Evolutionary conservation across 805 yeast species (phyloP).

Genomic region (Candida stauntonica): DNA sequence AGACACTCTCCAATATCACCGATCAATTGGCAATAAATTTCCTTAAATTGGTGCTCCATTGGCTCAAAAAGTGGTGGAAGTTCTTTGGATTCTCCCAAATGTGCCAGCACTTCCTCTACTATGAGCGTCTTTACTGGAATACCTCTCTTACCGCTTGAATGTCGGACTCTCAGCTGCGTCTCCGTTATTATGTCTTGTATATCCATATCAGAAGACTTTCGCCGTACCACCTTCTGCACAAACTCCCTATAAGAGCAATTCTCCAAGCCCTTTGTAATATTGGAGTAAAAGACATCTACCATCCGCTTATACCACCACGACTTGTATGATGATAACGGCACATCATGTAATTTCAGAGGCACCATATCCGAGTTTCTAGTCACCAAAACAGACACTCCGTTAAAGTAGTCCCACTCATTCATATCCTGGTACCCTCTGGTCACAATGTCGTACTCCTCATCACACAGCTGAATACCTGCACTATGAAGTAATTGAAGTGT

Average conservation of each 20-base stretch:
- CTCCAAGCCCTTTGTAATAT: background rate
- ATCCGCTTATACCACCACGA: background rate
- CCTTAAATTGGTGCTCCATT: conserved; percentile 1
- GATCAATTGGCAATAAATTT: conserved; percentile 1
- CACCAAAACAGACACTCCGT: background rate
- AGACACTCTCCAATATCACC: conserved; percentile 1
- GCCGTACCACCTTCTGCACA: background rate
- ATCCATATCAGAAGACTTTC: too few relatives aligned
- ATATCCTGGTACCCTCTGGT: background rate
- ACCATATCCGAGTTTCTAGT: background rate
- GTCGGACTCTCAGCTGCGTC: background rate
- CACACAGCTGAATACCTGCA: conserved; percentile 1
- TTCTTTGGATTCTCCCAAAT: background rate
- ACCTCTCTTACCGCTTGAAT: background rate
- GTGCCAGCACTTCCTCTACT: background rate
- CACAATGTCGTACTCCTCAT: conserved; percentile 1
- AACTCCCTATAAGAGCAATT: background rate
- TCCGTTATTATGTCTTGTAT: background rate
- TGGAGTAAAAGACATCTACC: background rate
- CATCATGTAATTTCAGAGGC: too few relatives aligned
- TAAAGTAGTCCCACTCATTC: conserved; percentile 1
- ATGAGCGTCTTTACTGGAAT: background rate
- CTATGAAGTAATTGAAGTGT: conserved; percentile 2
- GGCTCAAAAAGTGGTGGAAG: conserved; percentile 1
- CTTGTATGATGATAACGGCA: background rate